Base-by-base conservation (phyloP, 2,329 filamentous ascomycete genomes). In the Hymenoscyphus salicellus region DNA sequence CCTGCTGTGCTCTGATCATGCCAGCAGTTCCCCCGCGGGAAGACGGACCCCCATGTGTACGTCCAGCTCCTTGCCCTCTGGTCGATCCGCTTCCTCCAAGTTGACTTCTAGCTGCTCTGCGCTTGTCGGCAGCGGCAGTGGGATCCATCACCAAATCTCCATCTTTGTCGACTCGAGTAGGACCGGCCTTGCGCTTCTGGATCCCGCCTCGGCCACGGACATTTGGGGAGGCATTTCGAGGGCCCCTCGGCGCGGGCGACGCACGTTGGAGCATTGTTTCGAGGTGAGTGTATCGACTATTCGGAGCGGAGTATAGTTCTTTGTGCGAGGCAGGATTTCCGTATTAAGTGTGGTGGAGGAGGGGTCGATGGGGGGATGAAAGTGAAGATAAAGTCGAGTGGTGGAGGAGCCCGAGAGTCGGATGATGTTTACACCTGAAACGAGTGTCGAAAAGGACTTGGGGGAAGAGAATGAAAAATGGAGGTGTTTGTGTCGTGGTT, bases 131-230 rank as follows among this genome's bases (percentile, higher is more conserved):
- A 60, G 74, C 70, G 23, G 70, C 72, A 61, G 73, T 74, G 36
- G 78, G 76, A 72, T 82, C 84, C 86, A 88, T 89, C 55, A 81
- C 78, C 65, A 88, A 74, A 73, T 89, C 86, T 38, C 86, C 86
- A 78, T 89, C 86, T 71, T 80, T 81, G 73, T 88, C 86, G 61
- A 82, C 75, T 64, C 81, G 78, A 59, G 75, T 73, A 30, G 73
- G 68, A 23, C 77, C 72, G 59, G 73, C 74, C 20, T 76, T 77
- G 66, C 80, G 78, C 76, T 84, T 85, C 67, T 80, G 78, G 62
- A 84, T 83, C 41, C 82, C 82, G 62, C 82, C 82, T 62, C 66
- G 55, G n/a, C 70, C 69, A 64, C 69, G 70, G 66, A 77, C 75
- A 60, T 62, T 66, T 17, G 70, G 64, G 32, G 71, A 66, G 5